phyloP scores from a whole-genome alignment of 305 asterid species.

The Stenogyne calaminthoides region DNA sequence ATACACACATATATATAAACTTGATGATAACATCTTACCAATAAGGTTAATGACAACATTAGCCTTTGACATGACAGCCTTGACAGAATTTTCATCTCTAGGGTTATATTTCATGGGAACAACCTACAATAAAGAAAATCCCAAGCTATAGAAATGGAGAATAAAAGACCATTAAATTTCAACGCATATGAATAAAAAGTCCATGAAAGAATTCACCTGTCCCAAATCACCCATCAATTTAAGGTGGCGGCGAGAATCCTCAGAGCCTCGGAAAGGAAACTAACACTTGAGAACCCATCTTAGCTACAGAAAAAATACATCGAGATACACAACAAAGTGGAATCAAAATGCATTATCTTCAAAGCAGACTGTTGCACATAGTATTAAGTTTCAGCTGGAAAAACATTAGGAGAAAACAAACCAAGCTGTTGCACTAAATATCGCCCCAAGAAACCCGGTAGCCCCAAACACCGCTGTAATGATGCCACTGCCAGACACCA shows the following conservation, averaged over 20 bases:
- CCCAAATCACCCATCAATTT: constrained; percentile 99
- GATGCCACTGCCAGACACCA: constrained; percentile 76
- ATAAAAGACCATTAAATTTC: not conserved
- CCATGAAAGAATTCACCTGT: constrained; percentile 55
- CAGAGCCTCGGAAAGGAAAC: constrained; percentile 98
- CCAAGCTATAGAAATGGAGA: not conserved
- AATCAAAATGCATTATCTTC: constrained; percentile 11
- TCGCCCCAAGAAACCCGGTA: constrained; percentile 94
- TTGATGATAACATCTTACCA: constrained; percentile 45
- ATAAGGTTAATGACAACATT: constrained; percentile 95
- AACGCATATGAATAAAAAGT: constrained; percentile 3
- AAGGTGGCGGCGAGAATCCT: constrained; percentile 94
- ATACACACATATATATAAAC: not conserved
- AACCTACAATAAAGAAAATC: constrained; percentile 49
- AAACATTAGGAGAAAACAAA: constrained; percentile 35
- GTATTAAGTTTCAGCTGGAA: not conserved
- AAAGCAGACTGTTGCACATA: constrained; percentile 11
- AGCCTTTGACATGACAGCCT: constrained; percentile 98
- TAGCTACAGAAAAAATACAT: constrained; percentile 54
- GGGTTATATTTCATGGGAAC: constrained; percentile 96
- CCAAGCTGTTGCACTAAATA: constrained; percentile 95
- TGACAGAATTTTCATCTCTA: constrained; percentile 84
- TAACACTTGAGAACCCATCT: constrained; percentile 94
- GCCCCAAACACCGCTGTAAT: constrained; percentile 97
- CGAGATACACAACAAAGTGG: constrained; percentile 14